phyloP scores from a whole-genome alignment of 768 basidiomycete genomes.

The Gelatoporia subvermispora region DNA sequence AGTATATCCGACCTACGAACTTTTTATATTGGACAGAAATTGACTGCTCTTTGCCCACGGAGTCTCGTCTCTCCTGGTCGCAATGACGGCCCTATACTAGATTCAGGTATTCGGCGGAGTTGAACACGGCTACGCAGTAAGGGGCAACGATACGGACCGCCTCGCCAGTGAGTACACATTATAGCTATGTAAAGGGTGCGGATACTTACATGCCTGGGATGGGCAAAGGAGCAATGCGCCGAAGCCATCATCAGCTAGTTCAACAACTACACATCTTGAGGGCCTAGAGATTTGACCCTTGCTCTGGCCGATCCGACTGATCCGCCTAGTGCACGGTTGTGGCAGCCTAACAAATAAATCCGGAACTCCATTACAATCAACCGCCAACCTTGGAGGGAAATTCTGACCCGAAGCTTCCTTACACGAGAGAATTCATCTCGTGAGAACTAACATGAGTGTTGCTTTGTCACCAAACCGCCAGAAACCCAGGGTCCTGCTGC shows the following conservation, averaged over 20 bases:
- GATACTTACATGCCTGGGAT: constrained; percentile 2
- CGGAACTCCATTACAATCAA: no score
- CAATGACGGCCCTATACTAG: constrained; percentile 47
- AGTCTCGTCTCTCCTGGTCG: constrained; percentile 49
- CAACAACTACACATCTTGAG: not conserved
- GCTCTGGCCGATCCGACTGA: no score
- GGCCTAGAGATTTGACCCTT: no score
- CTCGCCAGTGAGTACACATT: constrained; percentile 6
- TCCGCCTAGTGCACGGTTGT: no score
- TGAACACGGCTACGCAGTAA: constrained; percentile 32
- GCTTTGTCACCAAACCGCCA: no score
- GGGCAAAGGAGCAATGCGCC: constrained; percentile 14
- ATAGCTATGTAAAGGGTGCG: not conserved
- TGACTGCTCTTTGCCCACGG: constrained; percentile 48
- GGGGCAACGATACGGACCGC: constrained; percentile 21
- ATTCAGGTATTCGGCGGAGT: constrained; percentile 51
- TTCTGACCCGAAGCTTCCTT: no score
- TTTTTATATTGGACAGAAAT: constrained; percentile 31
- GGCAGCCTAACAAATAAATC: no score
- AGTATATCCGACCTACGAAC: no score
- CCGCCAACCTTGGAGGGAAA: no score
- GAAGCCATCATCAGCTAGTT: constrained; percentile 15
- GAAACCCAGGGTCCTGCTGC: no score
- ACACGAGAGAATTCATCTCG: no score
- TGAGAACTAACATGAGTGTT: no score